Evolutionary conservation across 805 yeast genomes (phyloP), one percentile per base, ranked within the genome.

Genomic region (Saccharomyces paradoxus): DNA sequence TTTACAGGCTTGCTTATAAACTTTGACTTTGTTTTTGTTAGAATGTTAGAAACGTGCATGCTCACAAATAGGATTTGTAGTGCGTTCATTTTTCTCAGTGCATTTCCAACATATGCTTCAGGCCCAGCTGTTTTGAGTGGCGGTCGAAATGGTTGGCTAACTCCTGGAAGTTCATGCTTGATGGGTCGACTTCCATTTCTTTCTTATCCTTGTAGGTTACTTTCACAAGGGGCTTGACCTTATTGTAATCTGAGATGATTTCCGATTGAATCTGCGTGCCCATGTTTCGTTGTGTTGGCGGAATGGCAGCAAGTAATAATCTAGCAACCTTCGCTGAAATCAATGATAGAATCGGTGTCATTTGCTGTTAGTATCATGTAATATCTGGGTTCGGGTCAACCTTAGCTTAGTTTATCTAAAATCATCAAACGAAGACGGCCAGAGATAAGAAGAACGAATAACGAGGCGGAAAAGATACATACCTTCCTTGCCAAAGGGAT

Each of bases 201-300:
- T 82, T 79, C 64, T 91, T 92, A 69, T 91, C 97, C 69, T 87
- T 84, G 73, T 81, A 91, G 0, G 85, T 81, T 26, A 91, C 96
- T 58, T 82, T 77, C 21, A 91, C 80, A n/a, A 76, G 62, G 14
- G 96, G 90, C 49, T 69, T 64, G 21, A 76, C 80, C 9, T 66
- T 71, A 0, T 84, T 73, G 6, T 56, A 58, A 4, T 69, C 63
- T 3, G 77, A 74, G 49, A 90, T 74, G 27, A 89, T 78, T 64
- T 85, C 83, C 62, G 80, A 80, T 58, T 84, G 83, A 2, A 91
- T 73, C 46, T 65, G 62, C n/a, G 76, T 69, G 53, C 91, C 82
- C 8, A 77, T 66, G 46, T 79, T 75, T 63, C 86, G 84, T 63
- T 83, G 75, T 30, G 82, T 74, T 6, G 94, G 89, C 10, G 97